Evolutionary conservation across 2,329 filamentous ascomycete genomes (phyloP).

Genomic region (Beauveria asiatica): DNA sequence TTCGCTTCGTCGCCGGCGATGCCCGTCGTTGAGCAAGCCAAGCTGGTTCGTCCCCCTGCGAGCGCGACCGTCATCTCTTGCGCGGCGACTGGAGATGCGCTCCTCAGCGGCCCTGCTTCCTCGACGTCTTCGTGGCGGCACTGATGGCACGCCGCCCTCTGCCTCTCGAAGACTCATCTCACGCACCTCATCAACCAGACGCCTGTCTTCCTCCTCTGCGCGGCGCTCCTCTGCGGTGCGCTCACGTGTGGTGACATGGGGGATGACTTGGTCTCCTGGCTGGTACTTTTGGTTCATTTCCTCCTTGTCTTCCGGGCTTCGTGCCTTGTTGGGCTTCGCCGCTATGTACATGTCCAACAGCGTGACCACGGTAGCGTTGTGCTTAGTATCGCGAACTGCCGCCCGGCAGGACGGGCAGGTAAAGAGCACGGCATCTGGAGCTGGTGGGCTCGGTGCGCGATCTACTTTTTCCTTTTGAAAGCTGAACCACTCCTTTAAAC

Average conservation of each 20-base stretch:
- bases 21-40: conserved; percentile 26
- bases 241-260: conserved; percentile 43
- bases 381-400: conserved; percentile 73
- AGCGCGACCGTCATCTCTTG: conserved; percentile 28
- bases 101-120: conserved; percentile 19
- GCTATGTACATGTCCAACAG: conserved; percentile 81
- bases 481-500: conserved; percentile 90
- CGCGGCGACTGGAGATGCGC: conserved; percentile 21
- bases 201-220: conserved; percentile 57
- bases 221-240: conserved; percentile 45
- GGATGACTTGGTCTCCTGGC: conserved; percentile 73
- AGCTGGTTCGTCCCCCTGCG: conserved; percentile 28
- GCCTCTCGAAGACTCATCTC: conserved; percentile 65
- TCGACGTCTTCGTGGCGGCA: not conserved
- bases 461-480: conserved; percentile 61
- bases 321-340: conserved; percentile 68
- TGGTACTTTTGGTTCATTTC: conserved; percentile 71
- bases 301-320: conserved; percentile 62
- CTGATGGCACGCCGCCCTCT: conserved; percentile 37
- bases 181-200: conserved; percentile 62
- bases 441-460: conserved; percentile 39
- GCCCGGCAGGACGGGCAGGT: conserved; percentile 93
- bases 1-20: conserved; percentile 33
- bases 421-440: conserved; percentile 47
- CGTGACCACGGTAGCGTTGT: conserved; percentile 84